These are phyloP conservation scores for Cercophora scortea DNA, from an alignment of 495 filamentous ascomycete genomes.

Conservation along the genomic window DNA sequence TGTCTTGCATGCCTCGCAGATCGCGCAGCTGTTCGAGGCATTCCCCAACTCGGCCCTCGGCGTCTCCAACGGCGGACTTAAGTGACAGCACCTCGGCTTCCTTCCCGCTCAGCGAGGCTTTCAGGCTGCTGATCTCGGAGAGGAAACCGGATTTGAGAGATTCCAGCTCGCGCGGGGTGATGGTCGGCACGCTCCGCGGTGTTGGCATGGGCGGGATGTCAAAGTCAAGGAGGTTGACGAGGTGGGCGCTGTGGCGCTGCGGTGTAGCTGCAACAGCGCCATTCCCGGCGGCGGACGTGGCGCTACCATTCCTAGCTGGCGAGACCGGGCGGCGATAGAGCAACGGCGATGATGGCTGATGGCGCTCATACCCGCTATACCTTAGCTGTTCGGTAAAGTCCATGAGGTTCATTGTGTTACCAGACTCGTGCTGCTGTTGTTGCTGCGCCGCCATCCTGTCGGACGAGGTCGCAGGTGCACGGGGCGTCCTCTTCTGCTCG, in stretches of 20 bases:
- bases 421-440: constrained; percentile 13
- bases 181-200: constrained; percentile 79
- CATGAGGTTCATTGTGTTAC: constrained; percentile 65
- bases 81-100: constrained; percentile 82
- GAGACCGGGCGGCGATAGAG: constrained; percentile 16
- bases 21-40: constrained; percentile 73
- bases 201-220: constrained; percentile 86
- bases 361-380: constrained; percentile 30
- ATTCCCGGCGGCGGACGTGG: constrained; percentile 2
- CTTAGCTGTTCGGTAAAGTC: constrained; percentile 79
- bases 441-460: constrained; percentile 18
- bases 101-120: constrained; percentile 79
- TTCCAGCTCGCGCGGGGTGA: constrained; percentile 89
- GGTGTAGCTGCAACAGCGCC: constrained; percentile 24
- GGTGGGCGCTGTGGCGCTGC: constrained; percentile 17
- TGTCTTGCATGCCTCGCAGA: constrained; percentile 57
- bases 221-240: constrained; percentile 75
- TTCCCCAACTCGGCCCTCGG: constrained; percentile 86
- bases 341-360: constrained; percentile 16
- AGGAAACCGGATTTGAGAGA: constrained; percentile 80
- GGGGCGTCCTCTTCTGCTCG: constrained; percentile 55
- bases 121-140: constrained; percentile 83
- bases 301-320: constrained; percentile 7
- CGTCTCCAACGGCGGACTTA: constrained; percentile 77
- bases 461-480: constrained; percentile 21